Evolutionary conservation across 73 alveolate genomes (phyloP).

Genomic region (Paramecium pentaurelia): DNA sequence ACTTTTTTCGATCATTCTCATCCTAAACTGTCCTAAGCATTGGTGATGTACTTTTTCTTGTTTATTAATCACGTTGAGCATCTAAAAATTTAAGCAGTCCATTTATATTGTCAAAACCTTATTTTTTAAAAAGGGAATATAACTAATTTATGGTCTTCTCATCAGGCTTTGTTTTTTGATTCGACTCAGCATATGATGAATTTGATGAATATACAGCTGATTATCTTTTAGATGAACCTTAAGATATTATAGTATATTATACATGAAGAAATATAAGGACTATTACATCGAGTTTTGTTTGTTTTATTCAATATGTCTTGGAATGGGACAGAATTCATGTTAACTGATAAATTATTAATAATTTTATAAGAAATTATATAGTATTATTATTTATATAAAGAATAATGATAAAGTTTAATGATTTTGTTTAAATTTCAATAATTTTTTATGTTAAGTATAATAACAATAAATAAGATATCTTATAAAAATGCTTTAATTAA

Average conservation of each 20-base stretch:
- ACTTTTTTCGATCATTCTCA: constrained; percentile 6
- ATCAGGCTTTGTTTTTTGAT: constrained; percentile 26
- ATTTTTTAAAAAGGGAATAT: constrained; percentile 31
- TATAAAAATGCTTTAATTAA: no score
- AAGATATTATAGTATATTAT: not conserved
- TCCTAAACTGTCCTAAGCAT: constrained; percentile 18
- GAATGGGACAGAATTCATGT: constrained; percentile 26
- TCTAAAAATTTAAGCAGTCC: constrained; percentile 18
- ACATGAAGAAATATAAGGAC: constrained; percentile 40
- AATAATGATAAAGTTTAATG: not conserved
- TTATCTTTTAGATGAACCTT: constrained; percentile 31
- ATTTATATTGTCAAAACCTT: constrained; percentile 40
- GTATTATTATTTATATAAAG: not conserved
- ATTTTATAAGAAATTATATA: not conserved
- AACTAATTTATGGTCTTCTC: constrained; percentile 15
- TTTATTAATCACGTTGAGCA: not conserved
- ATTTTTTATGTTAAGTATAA: not conserved
- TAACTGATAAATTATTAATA: constrained; percentile 26
- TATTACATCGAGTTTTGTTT: not conserved
- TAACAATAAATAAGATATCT: no score
- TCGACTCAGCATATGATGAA: constrained; percentile 9
- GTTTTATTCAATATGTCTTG: constrained; percentile 9
- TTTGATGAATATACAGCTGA: constrained; percentile 22
- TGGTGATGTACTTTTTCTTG: not conserved
- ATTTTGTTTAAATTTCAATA: not conserved